Conservation (phyloP, 2,329 filamentous ascomycete species). For the Microcyclospora tardicrescens region DNA sequence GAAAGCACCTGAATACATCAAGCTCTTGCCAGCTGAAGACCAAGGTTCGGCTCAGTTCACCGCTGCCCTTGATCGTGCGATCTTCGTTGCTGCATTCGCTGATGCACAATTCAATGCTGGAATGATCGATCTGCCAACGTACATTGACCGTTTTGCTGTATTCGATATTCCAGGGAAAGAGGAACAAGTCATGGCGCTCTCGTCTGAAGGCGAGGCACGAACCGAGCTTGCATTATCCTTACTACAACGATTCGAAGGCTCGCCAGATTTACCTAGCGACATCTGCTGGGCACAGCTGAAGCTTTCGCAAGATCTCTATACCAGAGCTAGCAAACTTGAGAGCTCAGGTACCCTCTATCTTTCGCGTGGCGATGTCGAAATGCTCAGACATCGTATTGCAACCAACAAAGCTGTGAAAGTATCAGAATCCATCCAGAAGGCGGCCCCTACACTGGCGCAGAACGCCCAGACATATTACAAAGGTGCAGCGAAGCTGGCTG, state of each 20-base stretch:
- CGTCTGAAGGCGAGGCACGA: constrained; percentile 17
- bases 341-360: constrained; percentile 39
- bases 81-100: constrained; percentile 43
- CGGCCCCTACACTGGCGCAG: constrained; percentile 35
- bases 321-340: constrained; percentile 37
- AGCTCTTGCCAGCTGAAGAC: constrained; percentile 19
- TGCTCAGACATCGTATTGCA: constrained; percentile 41
- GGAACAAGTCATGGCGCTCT: constrained; percentile 43
- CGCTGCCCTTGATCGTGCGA: constrained; percentile 41
- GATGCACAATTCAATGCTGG: constrained; percentile 44
- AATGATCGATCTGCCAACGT: constrained; percentile 39
- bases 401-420: constrained; percentile 17
- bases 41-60: constrained; percentile 23
- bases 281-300: constrained; percentile 41
- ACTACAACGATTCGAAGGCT: constrained; percentile 13
- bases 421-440: constrained; percentile 31
- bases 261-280: constrained; percentile 11
- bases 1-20: constrained; percentile 42
- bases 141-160: constrained; percentile 30
- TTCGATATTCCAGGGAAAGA: constrained; percentile 28
- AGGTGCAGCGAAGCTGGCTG: constrained; percentile 30
- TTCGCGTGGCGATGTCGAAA: constrained; percentile 42
- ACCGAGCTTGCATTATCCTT: constrained; percentile 18
- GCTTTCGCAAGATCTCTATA: constrained; percentile 37
- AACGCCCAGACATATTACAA: constrained; percentile 48